Evolutionary conservation across 768 basidiomycete genomes (phyloP), one percentile per base, ranked within the genome.

Genomic region (Leccinum uliginosum): DNA sequence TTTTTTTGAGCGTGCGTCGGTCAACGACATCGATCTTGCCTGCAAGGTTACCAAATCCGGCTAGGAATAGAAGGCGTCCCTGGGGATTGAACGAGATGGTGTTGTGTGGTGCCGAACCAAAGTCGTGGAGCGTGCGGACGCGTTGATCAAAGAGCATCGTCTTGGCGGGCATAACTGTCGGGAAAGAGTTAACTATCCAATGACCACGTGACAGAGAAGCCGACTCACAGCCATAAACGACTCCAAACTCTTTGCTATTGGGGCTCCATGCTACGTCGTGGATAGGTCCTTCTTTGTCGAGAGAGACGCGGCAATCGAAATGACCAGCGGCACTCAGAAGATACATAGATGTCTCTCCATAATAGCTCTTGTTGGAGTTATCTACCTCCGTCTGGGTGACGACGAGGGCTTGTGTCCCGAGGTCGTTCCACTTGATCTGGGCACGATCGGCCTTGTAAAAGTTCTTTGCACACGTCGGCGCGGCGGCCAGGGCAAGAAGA

Each of bases 221-320:
- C 51, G 24, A 82, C 93, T 71, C 64, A 96, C 94, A 99, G 66
- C 97, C 96, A 68, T 98, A 98, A 26, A 93, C 89, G 34, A 98
- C 94, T 48, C 86, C 87, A 68, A 99, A 99, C 73, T 99, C 97
- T 73, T 95, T 93, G 51, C 92, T 93, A 64, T 93, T 94, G 8
- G 97, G 93, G 62, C 87, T 93, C 97, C 97, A 99, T 15, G 84
- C 75, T 59, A 96, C 97, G 69, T 98, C 97, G 66, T 97, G 94
- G 60, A 99, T 93, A 1, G 94, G 94, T 1, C 97, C 97, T 59
- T 98, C 96, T 76, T 97, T 98, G 75, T 97, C 94, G 64, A 91
- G 75, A 1, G 80, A 76, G 26, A 98, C 89, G 27, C 93, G 80
- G 68, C 91, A 93, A 69, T 98, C 95, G 64, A 94, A 98, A 63